These are phyloP conservation scores for Oryza meridionalis DNA, from an alignment of 176 grass and related monocot genomes.

Conservation along the genomic window DNA sequence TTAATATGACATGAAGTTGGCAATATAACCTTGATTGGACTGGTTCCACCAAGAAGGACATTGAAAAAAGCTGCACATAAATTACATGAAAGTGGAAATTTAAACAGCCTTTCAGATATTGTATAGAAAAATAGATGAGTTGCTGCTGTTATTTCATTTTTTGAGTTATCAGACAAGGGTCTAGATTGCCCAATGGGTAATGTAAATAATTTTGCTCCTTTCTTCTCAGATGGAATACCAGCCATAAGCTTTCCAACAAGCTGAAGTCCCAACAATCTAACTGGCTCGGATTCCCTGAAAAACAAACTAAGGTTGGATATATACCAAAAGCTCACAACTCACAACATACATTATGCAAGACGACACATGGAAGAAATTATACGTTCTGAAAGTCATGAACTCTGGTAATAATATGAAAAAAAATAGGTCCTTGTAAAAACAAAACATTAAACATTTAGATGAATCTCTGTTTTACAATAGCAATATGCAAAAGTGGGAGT, in stretches of 20 bases:
- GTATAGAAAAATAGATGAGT: slow-evolving; percentile 59
- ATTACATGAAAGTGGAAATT: slow-evolving; percentile 70
- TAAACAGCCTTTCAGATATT: slow-evolving; percentile 71
- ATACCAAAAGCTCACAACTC: slow-evolving; percentile 18
- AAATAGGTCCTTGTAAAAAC: slow-evolving; percentile 13
- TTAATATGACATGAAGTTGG: background rate
- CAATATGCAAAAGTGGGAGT: background rate
- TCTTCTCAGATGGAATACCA: slow-evolving; percentile 68
- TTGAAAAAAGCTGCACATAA: slow-evolving; percentile 68
- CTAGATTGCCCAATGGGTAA: slow-evolving; percentile 57
- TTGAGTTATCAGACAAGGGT: slow-evolving; percentile 48
- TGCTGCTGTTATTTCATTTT: slow-evolving; percentile 46
- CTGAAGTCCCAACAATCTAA: slow-evolving; percentile 73
- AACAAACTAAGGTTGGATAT: slow-evolving; percentile 33
- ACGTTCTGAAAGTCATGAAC: background rate
- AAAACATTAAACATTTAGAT: slow-evolving; percentile 13
- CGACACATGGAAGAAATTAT: slow-evolving; percentile 13
- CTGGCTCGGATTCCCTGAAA: slow-evolving; percentile 70
- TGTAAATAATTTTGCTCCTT: slow-evolving; percentile 64
- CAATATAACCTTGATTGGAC: slow-evolving; percentile 67
- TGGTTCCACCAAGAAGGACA: slow-evolving; percentile 76
- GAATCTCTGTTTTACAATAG: slow-evolving; percentile 32
- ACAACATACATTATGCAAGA: slow-evolving; percentile 28
- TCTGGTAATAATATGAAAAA: slow-evolving; percentile 21
- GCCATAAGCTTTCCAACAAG: slow-evolving; percentile 75